These are phyloP conservation scores for Tylopilus subfusipes DNA, from an alignment of 768 basidiomycete genomes.

Conservation along the genomic window DNA sequence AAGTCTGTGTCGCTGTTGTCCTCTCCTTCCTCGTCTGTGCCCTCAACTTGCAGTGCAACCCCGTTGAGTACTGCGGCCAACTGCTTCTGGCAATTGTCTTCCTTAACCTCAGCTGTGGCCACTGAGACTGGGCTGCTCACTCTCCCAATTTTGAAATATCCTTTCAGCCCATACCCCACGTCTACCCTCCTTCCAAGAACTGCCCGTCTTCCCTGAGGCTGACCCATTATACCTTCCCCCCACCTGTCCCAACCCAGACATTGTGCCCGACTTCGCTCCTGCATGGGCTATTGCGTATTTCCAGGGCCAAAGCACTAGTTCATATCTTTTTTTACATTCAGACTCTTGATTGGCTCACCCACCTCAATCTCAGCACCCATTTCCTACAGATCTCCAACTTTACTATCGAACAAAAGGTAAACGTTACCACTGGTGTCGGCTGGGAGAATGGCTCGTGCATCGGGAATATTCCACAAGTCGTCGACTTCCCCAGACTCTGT, in stretches of 20 bases:
- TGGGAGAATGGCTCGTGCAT: slow-evolving; percentile 59
- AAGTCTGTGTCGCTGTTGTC: no score
- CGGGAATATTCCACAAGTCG: slow-evolving; percentile 59
- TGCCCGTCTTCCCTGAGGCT: slow-evolving; percentile 50
- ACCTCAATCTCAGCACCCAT: no score
- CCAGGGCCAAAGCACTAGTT: slow-evolving; percentile 57
- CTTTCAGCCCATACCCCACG: slow-evolving; percentile 60
- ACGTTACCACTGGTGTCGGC: slow-evolving; percentile 57
- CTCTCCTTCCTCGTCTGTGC: no score
- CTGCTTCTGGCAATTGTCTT: no score
- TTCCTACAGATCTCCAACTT: slow-evolving; percentile 48
- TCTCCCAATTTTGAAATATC: slow-evolving; percentile 39
- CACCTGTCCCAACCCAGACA: slow-evolving; percentile 35
- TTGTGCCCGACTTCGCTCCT: slow-evolving; percentile 45
- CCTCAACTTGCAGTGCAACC: no score
- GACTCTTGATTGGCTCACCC: no score
- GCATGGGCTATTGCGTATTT: slow-evolving; percentile 60
- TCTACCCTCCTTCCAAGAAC: slow-evolving; percentile 53
- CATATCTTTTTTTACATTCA: slow-evolving; percentile 14
- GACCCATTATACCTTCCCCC: slow-evolving; percentile 58
- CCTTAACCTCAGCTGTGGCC: no score
- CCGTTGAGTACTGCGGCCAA: no score
- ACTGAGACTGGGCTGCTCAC: slow-evolving; percentile 26
- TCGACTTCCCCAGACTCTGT: slow-evolving; percentile 63
- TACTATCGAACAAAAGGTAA: slow-evolving; percentile 62